Percentiles rank a stretch among this genome's conserved stretches.
phyloP scores from a whole-genome alignment of 371 early-diverging fungal genomes.

The Coemansia sp. region DNA sequence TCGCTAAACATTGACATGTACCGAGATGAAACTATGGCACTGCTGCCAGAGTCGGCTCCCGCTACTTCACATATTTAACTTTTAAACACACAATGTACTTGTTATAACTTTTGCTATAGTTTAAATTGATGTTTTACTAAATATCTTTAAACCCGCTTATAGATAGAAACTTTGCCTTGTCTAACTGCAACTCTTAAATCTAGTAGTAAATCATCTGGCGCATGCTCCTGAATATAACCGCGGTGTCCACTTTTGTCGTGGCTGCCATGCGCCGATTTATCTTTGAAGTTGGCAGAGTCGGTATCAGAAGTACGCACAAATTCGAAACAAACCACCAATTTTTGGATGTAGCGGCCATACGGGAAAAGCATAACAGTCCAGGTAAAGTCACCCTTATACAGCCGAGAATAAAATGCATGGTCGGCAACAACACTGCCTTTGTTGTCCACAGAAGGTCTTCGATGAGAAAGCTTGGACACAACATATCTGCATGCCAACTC shows the following conservation, averaged over 20 bases:
- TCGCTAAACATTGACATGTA: constrained; percentile 19
- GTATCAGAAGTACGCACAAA: neutral
- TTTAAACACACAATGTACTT: neutral
- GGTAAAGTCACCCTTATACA: neutral
- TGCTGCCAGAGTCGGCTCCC: neutral
- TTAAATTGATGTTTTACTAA: no score
- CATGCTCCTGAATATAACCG: neutral
- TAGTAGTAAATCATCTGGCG: neutral
- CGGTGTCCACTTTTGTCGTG: neutral
- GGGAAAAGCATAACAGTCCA: neutral
- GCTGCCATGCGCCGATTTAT: neutral
- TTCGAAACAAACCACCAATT: neutral
- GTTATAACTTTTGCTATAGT: neutral
- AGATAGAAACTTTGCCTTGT: neutral
- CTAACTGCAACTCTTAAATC: neutral
- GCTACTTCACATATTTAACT: neutral
- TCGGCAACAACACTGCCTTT: neutral
- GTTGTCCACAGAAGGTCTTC: neutral
- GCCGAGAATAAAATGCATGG: neutral
- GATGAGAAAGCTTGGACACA: neutral
- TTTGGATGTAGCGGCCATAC: neutral
- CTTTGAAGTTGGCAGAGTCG: neutral
- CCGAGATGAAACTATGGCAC: constrained; percentile 5
- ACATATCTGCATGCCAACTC: neutral
- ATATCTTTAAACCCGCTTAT: neutral